Evolutionary conservation across 768 basidiomycete species (phyloP).

Genomic region (Suillus subaureus): DNA sequence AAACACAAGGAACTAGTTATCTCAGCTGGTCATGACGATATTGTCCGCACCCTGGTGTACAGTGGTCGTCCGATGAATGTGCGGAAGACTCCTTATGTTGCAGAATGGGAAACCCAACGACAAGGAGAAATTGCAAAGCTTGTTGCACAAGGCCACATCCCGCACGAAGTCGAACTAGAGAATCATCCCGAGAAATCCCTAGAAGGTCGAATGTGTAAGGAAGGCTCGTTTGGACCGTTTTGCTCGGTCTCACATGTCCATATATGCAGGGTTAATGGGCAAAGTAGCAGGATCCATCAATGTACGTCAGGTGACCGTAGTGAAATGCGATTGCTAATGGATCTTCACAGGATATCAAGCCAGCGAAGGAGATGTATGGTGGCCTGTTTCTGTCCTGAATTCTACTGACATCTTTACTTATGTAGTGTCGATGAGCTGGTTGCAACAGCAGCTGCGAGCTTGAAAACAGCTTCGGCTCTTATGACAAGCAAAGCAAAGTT

Average conservation of each 20-base stretch:
- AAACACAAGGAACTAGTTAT: constrained; percentile 70
- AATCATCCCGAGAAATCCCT: constrained; percentile 67
- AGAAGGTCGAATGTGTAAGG: constrained; percentile 61
- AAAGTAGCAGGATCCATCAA: constrained; percentile 74
- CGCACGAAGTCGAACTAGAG: constrained; percentile 74
- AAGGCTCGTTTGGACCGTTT: background rate
- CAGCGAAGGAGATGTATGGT: constrained; percentile 82
- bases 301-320: constrained; percentile 35
- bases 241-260: constrained; percentile 10
- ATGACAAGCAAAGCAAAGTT: constrained; percentile 54
- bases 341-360: constrained; percentile 65
- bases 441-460: constrained; percentile 59
- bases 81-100: constrained; percentile 77
- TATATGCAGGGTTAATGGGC: constrained; percentile 69
- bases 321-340: constrained; percentile 8
- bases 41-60: constrained; percentile 70
- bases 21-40: constrained; percentile 76
- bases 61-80: constrained; percentile 82
- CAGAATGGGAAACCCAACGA: constrained; percentile 71
- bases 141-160: constrained; percentile 66
- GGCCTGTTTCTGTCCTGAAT: constrained; percentile 5
- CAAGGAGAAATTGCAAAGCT: constrained; percentile 60
- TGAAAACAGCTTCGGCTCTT: constrained; percentile 47
- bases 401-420: constrained; percentile 11
- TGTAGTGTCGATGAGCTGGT: constrained; percentile 85